Conservation (phyloP, 2,329 filamentous ascomycete species). For the Trichoderma sp. region DNA sequence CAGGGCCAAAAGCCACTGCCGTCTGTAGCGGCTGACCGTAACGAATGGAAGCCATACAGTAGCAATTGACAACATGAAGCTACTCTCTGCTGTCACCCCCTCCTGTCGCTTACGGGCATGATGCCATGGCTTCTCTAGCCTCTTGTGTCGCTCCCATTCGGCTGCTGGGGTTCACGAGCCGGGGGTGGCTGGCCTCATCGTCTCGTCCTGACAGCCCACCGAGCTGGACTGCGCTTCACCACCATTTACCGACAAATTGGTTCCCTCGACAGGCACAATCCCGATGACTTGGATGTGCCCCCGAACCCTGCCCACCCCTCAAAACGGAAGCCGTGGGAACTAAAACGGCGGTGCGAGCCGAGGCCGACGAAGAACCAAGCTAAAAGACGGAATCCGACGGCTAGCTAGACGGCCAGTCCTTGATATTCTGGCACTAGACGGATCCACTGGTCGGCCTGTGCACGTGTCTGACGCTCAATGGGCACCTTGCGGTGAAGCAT, state of each 20-base stretch:
- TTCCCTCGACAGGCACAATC: not conserved
- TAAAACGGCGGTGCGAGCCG: conserved; percentile 42
- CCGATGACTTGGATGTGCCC: conserved; percentile 23
- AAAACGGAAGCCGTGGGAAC: conserved; percentile 23
- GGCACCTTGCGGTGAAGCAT: conserved; percentile 27
- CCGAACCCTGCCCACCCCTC: conserved; percentile 29
- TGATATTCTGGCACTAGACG: conserved; percentile 23
- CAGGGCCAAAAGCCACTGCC: conserved; percentile 5
- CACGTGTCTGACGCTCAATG: conserved; percentile 41
- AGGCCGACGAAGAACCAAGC: conserved; percentile 37
- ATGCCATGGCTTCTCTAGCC: not conserved
- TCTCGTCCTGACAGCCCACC: conserved; percentile 14
- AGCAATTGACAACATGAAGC: not conserved
- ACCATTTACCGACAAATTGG: conserved; percentile 12
- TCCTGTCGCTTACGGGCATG: not conserved
- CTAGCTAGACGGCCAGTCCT: conserved; percentile 29
- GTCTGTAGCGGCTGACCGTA: not conserved
- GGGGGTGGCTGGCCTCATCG: conserved; percentile 18
- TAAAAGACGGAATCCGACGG: conserved; percentile 34
- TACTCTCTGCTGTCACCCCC: conserved; percentile 3
- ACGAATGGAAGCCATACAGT: not conserved
- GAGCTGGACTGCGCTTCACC: conserved; percentile 9
- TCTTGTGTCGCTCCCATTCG: conserved; percentile 7
- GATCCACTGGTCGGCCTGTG: conserved; percentile 30
- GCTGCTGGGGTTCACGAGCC: conserved; percentile 15